Evolutionary conservation across 805 yeast species (phyloP).

Genomic region (Saccharomycopsis fibuligera): DNA sequence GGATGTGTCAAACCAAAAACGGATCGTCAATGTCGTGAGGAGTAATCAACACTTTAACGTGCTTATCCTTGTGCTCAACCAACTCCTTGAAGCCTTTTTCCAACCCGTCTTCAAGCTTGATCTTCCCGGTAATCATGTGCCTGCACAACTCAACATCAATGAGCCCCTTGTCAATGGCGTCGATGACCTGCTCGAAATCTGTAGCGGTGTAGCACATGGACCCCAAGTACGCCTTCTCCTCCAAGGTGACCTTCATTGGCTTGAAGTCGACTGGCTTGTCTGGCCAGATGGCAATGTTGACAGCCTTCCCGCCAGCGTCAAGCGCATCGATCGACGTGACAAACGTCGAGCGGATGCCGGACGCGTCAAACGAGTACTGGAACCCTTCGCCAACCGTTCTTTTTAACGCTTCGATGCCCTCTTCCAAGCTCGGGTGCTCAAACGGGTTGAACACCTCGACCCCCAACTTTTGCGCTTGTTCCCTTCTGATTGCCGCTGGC

Average conservation of each 20-base stretch:
- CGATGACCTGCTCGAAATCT: conserved; percentile 53
- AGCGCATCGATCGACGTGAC: conserved; percentile 44
- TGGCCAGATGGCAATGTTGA: conserved; percentile 64
- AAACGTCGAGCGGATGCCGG: conserved; percentile 49
- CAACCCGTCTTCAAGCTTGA: conserved; percentile 43
- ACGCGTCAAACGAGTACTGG: conserved; percentile 46
- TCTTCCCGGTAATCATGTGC: conserved; percentile 48
- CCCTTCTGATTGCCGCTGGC: conserved; percentile 39
- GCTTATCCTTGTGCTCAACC: conserved; percentile 45
- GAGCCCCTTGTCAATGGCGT: conserved; percentile 41
- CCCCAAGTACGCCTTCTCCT: conserved; percentile 51
- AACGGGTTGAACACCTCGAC: conserved; percentile 39
- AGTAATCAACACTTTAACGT: conserved; percentile 47
- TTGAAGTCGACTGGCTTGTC: conserved; percentile 40
- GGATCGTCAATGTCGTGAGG: conserved; percentile 28
- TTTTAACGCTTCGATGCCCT: conserved; percentile 33
- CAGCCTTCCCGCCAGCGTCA: conserved; percentile 49
- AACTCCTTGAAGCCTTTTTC: conserved; percentile 48
- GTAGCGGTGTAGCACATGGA: conserved; percentile 53
- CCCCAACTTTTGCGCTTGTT: conserved; percentile 32
- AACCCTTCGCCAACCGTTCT: conserved; percentile 40
- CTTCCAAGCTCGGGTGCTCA: conserved; percentile 30
- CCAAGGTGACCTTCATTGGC: conserved; percentile 50
- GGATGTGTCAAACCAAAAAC: too few relatives aligned
- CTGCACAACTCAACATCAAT: conserved; percentile 39